Conservation (phyloP, 2,329 filamentous ascomycete genomes). For the Colletotrichum simmondsii region DNA sequence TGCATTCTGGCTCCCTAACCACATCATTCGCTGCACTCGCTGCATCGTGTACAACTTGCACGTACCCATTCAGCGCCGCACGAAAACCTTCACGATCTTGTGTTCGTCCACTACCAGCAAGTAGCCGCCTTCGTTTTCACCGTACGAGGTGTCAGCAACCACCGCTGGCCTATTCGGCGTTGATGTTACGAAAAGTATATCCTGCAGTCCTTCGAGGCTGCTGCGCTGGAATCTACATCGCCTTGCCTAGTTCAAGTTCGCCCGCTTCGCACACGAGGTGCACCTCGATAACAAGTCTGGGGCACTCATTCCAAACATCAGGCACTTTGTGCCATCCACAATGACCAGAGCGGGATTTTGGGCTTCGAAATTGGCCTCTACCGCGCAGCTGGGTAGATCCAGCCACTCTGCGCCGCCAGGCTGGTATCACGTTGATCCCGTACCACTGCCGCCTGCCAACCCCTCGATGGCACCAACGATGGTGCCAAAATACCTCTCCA, state of each 20-base stretch:
- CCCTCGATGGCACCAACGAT: background rate
- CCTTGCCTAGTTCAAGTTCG: background rate
- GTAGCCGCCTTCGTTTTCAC: background rate
- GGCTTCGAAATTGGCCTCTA: slow-evolving; percentile 27
- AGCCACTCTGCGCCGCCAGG: slow-evolving; percentile 23
- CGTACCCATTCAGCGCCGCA: background rate
- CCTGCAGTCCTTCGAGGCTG: background rate
- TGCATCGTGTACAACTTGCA: background rate
- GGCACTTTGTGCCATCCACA: background rate
- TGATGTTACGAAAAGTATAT: background rate
- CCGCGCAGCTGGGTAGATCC: slow-evolving; percentile 28
- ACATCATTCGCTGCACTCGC: background rate
- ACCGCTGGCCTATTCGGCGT: background rate
- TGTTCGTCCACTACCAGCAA: background rate
- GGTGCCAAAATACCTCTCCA: slow-evolving; percentile 8
- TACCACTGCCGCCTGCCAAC: slow-evolving; percentile 16
- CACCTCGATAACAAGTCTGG: background rate
- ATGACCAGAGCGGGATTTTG: background rate
- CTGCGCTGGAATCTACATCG: background rate
- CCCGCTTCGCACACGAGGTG: background rate
- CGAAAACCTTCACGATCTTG: background rate
- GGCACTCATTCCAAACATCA: background rate
- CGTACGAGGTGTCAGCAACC: background rate
- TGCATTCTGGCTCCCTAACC: background rate
- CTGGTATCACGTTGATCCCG: slow-evolving; percentile 13